phyloP scores from a whole-genome alignment of 2,329 filamentous ascomycete species.

The Pseudogymnoascus sp. region DNA sequence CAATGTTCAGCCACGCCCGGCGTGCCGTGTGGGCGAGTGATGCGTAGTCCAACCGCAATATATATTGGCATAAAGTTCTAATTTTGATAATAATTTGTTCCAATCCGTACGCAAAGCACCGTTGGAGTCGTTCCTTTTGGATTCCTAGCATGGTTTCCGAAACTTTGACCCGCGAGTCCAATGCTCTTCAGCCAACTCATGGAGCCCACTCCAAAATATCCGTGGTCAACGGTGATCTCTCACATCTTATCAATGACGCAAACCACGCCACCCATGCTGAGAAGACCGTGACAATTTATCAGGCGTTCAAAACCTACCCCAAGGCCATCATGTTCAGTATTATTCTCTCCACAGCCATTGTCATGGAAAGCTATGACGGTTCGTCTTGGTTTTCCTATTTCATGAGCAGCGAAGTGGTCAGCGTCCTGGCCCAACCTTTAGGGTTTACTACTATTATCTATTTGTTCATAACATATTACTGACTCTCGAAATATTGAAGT shows the following conservation, averaged over 20 bases:
- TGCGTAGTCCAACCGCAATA: neutral
- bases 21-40: neutral
- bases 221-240: neutral
- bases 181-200: neutral
- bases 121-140: neutral
- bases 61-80: neutral
- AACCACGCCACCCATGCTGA: slow-evolving; percentile 11
- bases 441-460: slow-evolving; percentile 26
- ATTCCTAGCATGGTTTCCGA: neutral
- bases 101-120: neutral
- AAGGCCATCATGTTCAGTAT: slow-evolving; percentile 15
- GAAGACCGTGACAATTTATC: neutral
- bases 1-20: neutral
- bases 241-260: neutral
- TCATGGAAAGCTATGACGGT: slow-evolving; percentile 38
- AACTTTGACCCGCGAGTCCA: neutral
- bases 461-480: slow-evolving; percentile 19
- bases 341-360: slow-evolving; percentile 32
- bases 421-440: neutral
- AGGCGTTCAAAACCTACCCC: neutral
- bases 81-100: neutral
- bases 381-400: neutral
- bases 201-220: neutral
- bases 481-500: neutral
- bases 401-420: neutral